Evolutionary conservation across 1,284 basidiomycete genomes (phyloP).

Genomic region (Pascua guehoae): DNA sequence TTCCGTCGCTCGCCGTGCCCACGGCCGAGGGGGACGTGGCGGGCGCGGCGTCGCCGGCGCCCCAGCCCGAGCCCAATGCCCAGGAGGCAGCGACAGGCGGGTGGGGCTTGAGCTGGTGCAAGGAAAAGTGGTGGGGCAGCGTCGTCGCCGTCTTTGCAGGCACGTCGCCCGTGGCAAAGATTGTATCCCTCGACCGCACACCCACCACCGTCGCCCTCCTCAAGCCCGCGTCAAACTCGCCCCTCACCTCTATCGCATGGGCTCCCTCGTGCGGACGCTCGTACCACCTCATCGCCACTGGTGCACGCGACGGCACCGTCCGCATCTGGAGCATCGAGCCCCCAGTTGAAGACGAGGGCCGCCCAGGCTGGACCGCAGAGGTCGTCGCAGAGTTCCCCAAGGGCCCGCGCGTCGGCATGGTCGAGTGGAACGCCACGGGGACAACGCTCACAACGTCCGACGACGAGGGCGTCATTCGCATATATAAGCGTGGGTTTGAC

Average conservation of each 20-base stretch:
- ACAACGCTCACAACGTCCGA: constrained; percentile 83
- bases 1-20: constrained; percentile 53
- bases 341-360: constrained; percentile 35
- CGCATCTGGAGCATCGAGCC: constrained; percentile 75
- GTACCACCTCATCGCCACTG: constrained; percentile 86
- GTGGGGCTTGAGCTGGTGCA: constrained; percentile 90
- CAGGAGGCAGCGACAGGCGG: constrained; percentile 69
- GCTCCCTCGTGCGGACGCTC: constrained; percentile 85
- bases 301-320: constrained; percentile 76
- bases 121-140: constrained; percentile 89
- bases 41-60: constrained; percentile 1
- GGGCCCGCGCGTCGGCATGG: constrained; percentile 81
- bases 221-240: constrained; percentile 26
- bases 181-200: constrained; percentile 51
- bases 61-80: constrained; percentile 7
- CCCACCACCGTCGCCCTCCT: constrained; percentile 45
- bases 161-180: constrained; percentile 65
- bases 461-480: constrained; percentile 78
- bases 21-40: constrained; percentile 21
- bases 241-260: constrained; percentile 80
- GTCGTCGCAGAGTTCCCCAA: constrained; percentile 77
- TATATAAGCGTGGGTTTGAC: constrained; percentile 69
- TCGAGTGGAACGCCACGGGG: constrained; percentile 60
- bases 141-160: constrained; percentile 73
- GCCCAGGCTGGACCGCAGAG: constrained; percentile 60